Evolutionary conservation across 139 green algal species (phyloP).

Genomic region (Diplosphaera chodatii): DNA sequence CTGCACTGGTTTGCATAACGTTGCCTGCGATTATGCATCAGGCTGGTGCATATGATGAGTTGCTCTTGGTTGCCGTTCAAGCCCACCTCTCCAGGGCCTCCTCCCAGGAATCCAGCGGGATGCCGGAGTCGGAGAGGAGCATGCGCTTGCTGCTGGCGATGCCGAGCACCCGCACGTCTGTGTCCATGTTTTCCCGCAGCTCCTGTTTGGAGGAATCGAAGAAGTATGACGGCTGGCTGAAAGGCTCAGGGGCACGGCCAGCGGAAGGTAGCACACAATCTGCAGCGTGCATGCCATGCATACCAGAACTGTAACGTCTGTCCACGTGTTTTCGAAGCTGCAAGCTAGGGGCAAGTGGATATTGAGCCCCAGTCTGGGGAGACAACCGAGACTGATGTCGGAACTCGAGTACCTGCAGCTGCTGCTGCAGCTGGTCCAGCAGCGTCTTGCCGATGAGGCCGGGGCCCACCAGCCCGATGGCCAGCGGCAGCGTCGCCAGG

Average conservation of each 20-base stretch:
- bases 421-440: slow-evolving; percentile 79
- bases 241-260: too few species aligned
- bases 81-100: slow-evolving; percentile 51
- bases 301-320: too few species aligned
- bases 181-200: slow-evolving; percentile 70
- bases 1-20: too few species aligned
- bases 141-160: slow-evolving; percentile 66
- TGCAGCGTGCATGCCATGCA: too few species aligned
- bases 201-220: slow-evolving; percentile 43
- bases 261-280: too few species aligned
- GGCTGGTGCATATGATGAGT: too few species aligned
- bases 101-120: slow-evolving; percentile 79
- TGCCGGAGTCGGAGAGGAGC: slow-evolving; percentile 61
- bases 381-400: neutral
- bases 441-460: slow-evolving; percentile 88
- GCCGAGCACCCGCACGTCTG: slow-evolving; percentile 86
- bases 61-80: too few species aligned
- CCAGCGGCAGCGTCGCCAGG: slow-evolving; percentile 66
- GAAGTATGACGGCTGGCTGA: too few species aligned
- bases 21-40: too few species aligned
- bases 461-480: slow-evolving; percentile 83
- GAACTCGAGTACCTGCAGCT: slow-evolving; percentile 25
- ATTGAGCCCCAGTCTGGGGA: too few species aligned
- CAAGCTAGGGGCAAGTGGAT: too few species aligned
- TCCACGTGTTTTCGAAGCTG: too few species aligned